A percentile compares a stretch with the other conserved stretches of the same genome.
Conservation (phyloP, 257 asterid genomes). For the Echium plantagineum region DNA sequence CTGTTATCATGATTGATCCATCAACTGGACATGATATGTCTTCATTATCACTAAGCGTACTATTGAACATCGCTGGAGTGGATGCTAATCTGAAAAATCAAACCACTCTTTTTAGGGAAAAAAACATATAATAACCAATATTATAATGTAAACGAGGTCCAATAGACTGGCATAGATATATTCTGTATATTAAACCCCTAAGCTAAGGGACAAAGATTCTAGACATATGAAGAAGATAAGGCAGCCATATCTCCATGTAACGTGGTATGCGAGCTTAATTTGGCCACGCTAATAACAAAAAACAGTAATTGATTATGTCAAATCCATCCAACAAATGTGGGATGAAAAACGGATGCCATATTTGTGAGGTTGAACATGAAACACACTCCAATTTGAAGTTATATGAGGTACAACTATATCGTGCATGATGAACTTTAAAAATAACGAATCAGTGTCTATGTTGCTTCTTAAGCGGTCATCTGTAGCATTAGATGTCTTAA, state of each 20-base stretch:
- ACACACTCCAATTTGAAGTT: neutral
- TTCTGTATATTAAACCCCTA: neutral
- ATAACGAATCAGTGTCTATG: neutral
- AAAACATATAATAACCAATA: constrained; percentile 16
- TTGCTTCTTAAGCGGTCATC: neutral
- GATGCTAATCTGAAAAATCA: constrained; percentile 66
- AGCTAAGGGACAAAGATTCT: neutral
- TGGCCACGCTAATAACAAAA: no score
- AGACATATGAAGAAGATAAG: neutral
- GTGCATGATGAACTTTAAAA: neutral
- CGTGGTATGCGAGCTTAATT: neutral
- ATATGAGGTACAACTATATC: neutral
- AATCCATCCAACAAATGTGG: neutral
- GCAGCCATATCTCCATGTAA: neutral
- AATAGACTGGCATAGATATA: neutral
- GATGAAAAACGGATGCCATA: neutral
- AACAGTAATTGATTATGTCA: neutral
- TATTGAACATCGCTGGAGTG: constrained; percentile 97
- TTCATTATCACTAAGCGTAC: constrained; percentile 64
- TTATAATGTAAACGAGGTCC: neutral
- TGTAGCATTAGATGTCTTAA: neutral
- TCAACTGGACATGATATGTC: constrained; percentile 74
- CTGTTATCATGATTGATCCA: constrained; percentile 97
- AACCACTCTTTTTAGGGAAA: neutral
- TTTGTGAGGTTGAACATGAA: neutral